Base-by-base conservation (phyloP, 495 filamentous ascomycete species). In the Penicillium bialowiezense region DNA sequence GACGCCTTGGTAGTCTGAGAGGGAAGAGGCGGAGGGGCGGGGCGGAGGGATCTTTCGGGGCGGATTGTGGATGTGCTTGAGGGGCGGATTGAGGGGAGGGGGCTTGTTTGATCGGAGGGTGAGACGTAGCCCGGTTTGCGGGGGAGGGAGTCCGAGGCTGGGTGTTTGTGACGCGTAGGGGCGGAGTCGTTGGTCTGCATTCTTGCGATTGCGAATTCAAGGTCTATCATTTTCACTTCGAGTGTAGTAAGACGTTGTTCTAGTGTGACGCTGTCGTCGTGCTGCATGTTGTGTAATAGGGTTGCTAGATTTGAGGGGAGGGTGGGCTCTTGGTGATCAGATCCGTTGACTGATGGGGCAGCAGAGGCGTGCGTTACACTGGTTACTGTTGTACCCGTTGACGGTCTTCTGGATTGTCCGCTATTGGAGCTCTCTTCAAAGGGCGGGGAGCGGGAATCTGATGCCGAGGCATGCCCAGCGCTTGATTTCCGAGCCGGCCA, bases 171-270 rank as follows among this genome's bases (percentile, higher is more conserved):
- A 8, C 23, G 23, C n/a, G n/a, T 58, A 15, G 46, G 50, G 24
- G 50, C 48, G n/a, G 33, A 44, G 5, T 59, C 54, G n/a, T 52
- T 59, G 23, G 60, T 68, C 61, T 80, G 77, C 53, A 80, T 65
- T 29, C 76, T 69, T 0, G 77, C 75, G 42, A 80, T 76, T 1
- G 77, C 77, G 38, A 77, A 78, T 50, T 80, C 77, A 7, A 80
- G 62, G 29, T 80, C 77, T 51, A 80, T 78, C 31, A 80, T 61
- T 41, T 80, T 80, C 4, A 80, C 75, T 41, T 80, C 77, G 1
- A 80, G 50, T 0, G 76, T 80, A 29, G 75, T 72, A 6, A 80
- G 34, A 17, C 77, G 70, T 37, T 80, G 75, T 49, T 80, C 77
- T 1, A 78, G 46, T 1, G 74, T 75, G 7, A 73, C 58, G 20